Evolutionary conservation across 257 asterid species (phyloP).

Genomic region (Osmanthus fragrans): DNA sequence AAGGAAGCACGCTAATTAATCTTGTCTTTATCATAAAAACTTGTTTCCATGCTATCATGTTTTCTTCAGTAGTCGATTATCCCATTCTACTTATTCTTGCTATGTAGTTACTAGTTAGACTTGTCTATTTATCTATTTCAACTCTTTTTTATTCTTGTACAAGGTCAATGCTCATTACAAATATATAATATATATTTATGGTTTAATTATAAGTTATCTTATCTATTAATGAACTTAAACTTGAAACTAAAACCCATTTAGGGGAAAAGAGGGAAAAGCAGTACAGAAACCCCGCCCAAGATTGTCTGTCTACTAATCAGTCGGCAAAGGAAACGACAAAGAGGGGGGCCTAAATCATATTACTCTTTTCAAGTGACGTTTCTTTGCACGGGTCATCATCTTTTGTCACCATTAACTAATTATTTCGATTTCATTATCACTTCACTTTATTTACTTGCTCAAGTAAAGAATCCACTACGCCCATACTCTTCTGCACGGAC

Average conservation of each 20-base stretch:
- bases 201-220: no score
- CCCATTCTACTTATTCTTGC: no score
- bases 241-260: not conserved
- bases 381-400: not conserved
- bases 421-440: not conserved
- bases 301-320: conserved; percentile 8
- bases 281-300: not conserved
- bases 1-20: not conserved
- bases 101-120: not conserved
- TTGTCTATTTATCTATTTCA: not conserved
- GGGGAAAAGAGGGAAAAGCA: not conserved
- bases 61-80: no score
- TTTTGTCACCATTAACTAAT: not conserved
- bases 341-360: no score
- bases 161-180: not conserved
- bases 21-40: not conserved
- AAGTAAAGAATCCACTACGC: not conserved
- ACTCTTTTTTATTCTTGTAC: not conserved
- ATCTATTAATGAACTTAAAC: not conserved
- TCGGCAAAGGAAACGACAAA: conserved; percentile 30
- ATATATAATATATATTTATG: no score
- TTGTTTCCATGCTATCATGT: not conserved
- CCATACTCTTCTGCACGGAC: no score
- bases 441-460: not conserved
- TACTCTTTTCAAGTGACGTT: not conserved